These are phyloP conservation scores for Sordariomycetes sp. DNA, from an alignment of 2,329 filamentous ascomycete genomes.

Conservation along the genomic window DNA sequence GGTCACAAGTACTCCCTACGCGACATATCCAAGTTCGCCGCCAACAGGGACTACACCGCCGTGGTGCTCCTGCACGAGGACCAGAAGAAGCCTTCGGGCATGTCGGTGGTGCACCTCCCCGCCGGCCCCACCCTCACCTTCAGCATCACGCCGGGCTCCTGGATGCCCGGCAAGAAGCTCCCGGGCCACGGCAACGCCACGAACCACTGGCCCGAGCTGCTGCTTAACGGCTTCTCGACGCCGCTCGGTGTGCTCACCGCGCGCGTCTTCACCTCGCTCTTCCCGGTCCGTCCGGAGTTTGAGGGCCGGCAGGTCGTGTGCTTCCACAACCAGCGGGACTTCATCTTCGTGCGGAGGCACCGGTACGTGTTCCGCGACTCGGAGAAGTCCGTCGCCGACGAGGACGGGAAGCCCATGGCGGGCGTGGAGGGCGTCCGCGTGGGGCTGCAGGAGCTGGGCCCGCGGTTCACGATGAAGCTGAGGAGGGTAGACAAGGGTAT, in stretches of 20 bases:
- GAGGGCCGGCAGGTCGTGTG: conserved; percentile 84
- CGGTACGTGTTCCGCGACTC: conserved; percentile 88
- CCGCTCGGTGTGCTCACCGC: conserved; percentile 82
- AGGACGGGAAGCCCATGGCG: conserved; percentile 73
- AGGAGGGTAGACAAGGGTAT: conserved; percentile 87
- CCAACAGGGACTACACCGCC: conserved; percentile 72
- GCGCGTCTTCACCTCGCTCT: conserved; percentile 55
- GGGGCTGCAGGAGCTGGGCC: conserved; percentile 83
- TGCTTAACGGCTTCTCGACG: conserved; percentile 92
- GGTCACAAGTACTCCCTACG: conserved; percentile 84
- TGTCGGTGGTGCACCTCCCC: conserved; percentile 79
- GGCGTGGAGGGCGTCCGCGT: conserved; percentile 80
- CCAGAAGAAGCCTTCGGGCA: conserved; percentile 68
- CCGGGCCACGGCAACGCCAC: conserved; percentile 84
- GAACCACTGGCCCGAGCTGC: conserved; percentile 79
- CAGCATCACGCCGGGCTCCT: conserved; percentile 61
- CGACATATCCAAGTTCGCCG: conserved; percentile 80
- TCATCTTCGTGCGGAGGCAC: conserved; percentile 85
- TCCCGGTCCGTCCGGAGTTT: conserved; percentile 70
- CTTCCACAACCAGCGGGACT: conserved; percentile 90
- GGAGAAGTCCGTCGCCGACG: conserved; percentile 75
- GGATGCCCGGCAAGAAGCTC: conserved; percentile 77
- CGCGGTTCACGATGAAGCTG: conserved; percentile 61
- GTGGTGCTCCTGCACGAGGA: conserved; percentile 84
- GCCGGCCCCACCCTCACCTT: conserved; percentile 88